Evolutionary conservation across 2,329 filamentous ascomycete species (phyloP).

Genomic region (Passalora sequoiae): DNA sequence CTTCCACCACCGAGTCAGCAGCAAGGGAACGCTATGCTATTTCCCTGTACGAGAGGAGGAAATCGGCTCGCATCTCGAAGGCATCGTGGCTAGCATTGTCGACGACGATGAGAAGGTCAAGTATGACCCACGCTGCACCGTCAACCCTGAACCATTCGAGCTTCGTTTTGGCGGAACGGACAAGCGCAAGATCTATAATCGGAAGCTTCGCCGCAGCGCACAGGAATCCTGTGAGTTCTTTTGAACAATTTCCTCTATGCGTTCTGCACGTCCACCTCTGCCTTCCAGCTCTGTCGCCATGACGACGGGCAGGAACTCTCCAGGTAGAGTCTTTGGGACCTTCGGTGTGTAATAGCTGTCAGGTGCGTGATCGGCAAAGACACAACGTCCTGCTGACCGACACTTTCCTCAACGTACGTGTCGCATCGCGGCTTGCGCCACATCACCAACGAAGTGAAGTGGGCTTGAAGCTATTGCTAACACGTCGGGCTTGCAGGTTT

Average conservation of each 20-base stretch:
- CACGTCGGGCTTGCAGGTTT: too few species aligned
- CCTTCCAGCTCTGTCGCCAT: background rate
- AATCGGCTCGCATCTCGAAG: conserved; percentile 74
- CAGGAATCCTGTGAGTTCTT: conserved; percentile 47
- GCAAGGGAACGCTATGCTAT: conserved; percentile 77
- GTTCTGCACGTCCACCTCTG: background rate
- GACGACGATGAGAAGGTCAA: conserved; percentile 85
- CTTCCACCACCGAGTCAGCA: conserved; percentile 81
- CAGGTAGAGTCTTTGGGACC: too few species aligned
- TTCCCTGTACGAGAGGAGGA: conserved; percentile 67
- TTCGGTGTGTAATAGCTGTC: too few species aligned
- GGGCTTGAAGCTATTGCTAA: too few species aligned
- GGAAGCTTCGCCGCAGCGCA: conserved; percentile 72
- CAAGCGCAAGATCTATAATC: conserved; percentile 78
- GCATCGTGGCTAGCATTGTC: conserved; percentile 75
- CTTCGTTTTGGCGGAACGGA: conserved; percentile 78
- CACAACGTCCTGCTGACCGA: too few species aligned
- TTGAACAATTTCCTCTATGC: conserved; percentile 10
- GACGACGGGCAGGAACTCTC: background rate
- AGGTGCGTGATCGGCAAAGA: too few species aligned
- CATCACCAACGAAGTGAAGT: too few species aligned
- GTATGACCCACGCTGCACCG: conserved; percentile 83
- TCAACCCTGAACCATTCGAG: conserved; percentile 79
- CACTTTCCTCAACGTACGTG: too few species aligned
- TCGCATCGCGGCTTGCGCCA: too few species aligned